phyloP scores from a whole-genome alignment of 2,329 filamentous ascomycete species.

The Fusarium phyllophilum region DNA sequence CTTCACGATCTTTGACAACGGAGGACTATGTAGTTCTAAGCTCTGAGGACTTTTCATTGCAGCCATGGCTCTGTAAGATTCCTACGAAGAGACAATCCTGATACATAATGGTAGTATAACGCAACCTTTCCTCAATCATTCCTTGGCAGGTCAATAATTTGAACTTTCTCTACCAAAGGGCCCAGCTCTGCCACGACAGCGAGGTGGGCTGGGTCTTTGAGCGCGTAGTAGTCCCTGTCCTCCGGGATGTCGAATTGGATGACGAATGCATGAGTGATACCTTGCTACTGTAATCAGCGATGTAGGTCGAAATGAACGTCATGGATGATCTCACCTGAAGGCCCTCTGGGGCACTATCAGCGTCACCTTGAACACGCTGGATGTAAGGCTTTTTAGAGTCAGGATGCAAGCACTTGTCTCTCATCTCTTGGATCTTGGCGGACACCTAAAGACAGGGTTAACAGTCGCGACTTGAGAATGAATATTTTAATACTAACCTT shows the following conservation, averaged over 20 bases:
- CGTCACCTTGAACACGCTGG: neutral
- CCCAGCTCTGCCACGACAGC: slow-evolving; percentile 64
- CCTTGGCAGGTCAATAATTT: slow-evolving; percentile 65
- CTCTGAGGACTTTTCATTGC: no score
- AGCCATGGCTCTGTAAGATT: no score
- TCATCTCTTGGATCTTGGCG: neutral
- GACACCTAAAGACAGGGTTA: neutral
- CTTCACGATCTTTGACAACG: accelerated
- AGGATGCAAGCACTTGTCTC: neutral
- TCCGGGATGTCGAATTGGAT: slow-evolving; percentile 68
- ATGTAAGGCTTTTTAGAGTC: neutral
- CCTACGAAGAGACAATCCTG: accelerated
- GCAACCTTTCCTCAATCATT: neutral
- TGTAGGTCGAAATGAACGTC: no score
- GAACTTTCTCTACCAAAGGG: slow-evolving; percentile 59
- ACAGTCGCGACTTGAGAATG: accelerated
- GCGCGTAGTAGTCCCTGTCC: slow-evolving; percentile 75
- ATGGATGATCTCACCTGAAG: neutral
- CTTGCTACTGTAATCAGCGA: neutral
- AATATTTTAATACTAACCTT: accelerated
- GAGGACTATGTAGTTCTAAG: no score
- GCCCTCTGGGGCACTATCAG: neutral
- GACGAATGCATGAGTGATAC: neutral
- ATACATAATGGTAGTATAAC: neutral
- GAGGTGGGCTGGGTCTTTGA: slow-evolving; percentile 70